A percentile compares a stretch with the other conserved stretches of the same genome.
Evolutionary conservation across 768 basidiomycete species (phyloP).

Genomic region (Crassisporium funariophilum): DNA sequence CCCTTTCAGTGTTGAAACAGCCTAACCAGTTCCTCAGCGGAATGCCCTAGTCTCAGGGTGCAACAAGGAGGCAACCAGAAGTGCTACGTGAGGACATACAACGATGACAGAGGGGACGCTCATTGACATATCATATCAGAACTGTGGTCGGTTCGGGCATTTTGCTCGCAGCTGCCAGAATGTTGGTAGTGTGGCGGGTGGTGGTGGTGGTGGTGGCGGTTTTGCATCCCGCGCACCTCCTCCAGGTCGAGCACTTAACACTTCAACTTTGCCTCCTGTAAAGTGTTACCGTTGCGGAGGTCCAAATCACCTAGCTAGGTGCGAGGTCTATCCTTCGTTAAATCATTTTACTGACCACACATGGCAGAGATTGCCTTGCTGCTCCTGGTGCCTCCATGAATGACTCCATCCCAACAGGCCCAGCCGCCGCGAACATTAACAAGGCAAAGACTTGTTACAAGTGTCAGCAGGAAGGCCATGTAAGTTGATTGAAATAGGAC

Average conservation of each 20-base stretch:
- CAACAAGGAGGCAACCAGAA: slow-evolving; percentile 70
- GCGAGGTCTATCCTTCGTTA: slow-evolving; percentile 14
- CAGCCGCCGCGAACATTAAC: slow-evolving; percentile 45
- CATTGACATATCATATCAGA: slow-evolving; percentile 41
- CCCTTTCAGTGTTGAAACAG: not conserved
- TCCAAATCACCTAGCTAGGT: slow-evolving; percentile 87
- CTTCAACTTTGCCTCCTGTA: slow-evolving; percentile 75
- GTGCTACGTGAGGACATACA: slow-evolving; percentile 68
- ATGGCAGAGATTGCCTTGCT: slow-evolving; percentile 77
- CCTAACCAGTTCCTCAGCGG: slow-evolving; percentile 43
- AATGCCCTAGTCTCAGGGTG: slow-evolving; percentile 79
- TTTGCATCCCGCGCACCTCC: slow-evolving; percentile 74
- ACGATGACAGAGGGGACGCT: slow-evolving; percentile 1
- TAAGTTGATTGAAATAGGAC: slow-evolving; percentile 46
- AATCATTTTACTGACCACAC: slow-evolving; percentile 6
- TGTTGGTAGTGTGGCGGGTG: slow-evolving; percentile 20
- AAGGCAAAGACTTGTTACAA: slow-evolving; percentile 87
- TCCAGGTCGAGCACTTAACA: slow-evolving; percentile 74
- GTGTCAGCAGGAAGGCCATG: slow-evolving; percentile 87
- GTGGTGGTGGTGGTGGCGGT: slow-evolving; percentile 39
- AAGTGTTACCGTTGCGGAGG: slow-evolving; percentile 92
- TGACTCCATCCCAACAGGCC: slow-evolving; percentile 43
- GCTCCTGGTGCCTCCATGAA: slow-evolving; percentile 58
- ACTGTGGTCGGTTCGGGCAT: slow-evolving; percentile 82
- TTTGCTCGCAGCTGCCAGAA: slow-evolving; percentile 77